Evolutionary conservation across 75 land plant genomes (phyloP), one percentile per base, ranked within the genome.

Genomic region (Larix kaempferi): DNA sequence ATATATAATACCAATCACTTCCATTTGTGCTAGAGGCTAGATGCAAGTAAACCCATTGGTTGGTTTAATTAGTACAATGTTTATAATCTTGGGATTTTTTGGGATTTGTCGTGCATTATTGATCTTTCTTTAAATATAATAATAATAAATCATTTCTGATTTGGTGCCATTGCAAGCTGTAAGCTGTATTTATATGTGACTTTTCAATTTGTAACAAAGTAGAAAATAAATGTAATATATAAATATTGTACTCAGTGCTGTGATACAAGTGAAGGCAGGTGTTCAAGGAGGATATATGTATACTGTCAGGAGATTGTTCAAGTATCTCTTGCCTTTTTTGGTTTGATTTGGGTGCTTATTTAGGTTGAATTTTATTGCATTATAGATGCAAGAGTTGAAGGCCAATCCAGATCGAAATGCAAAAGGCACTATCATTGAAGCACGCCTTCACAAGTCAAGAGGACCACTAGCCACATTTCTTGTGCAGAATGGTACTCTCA

Each of bases 401-500:
- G 98, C 99, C 56, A 98, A 98, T 82, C 99, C 99, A 72, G 71
- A 95, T 33, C 80, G 98, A 75, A 87, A 82, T 79, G 98, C 98
- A 15, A 98, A 89, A 78, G 99, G 99, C 58, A 98, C 98, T 33
- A 90, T 95, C 27, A 98, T 98, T 76, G 99, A 98, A 80, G 99
- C 99, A 59, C 84, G 93, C 49, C 89, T 98, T 67, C 86, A 95
- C 74, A 98, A 95, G 82, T 73, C 94, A 26, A 98, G 85, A 76
- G 99, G 99, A 78, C 89, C 93, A 15, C 81, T 98, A 26, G 96
- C 95, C 61, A 95, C 99, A 39, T 85, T 98, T 25, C 94, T 98
- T 80, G 94, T 98, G 55, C 99, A 98, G 76, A 98, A 95, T 88
- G 99, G 99, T n/a, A 98, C 99, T 16, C 88, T 98, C 25, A 94